These are phyloP conservation scores for Alloascoidea africana DNA, from an alignment of 805 yeast genomes.

Conservation along the genomic window DNA sequence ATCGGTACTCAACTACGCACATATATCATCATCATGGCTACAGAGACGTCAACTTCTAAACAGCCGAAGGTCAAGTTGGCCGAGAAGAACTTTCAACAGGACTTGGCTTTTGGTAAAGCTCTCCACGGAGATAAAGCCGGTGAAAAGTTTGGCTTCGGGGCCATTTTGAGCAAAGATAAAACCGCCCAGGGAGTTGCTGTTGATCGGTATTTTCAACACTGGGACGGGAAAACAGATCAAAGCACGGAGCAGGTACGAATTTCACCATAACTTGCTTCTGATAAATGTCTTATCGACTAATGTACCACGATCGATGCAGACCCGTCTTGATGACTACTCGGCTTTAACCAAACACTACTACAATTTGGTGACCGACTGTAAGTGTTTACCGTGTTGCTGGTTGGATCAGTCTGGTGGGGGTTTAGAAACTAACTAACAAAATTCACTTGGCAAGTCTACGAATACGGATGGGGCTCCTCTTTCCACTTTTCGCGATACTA, in stretches of 20 bases:
- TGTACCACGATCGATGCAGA: constrained; percentile 53
- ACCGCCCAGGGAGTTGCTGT: constrained; percentile 54
- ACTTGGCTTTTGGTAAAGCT: constrained; percentile 48
- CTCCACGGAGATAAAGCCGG: constrained; percentile 55
- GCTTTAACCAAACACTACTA: constrained; percentile 71
- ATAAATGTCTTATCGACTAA: too few relatives aligned
- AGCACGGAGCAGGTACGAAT: too few relatives aligned
- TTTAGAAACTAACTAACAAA: too few relatives aligned
- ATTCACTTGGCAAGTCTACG: constrained; percentile 68
- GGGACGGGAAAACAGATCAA: constrained; percentile 69
- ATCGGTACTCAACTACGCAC: too few relatives aligned
- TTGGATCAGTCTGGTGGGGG: too few relatives aligned
- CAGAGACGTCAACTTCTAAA: too few relatives aligned
- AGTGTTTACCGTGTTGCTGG: too few relatives aligned
- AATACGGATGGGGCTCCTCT: constrained; percentile 98
- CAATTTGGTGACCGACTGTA: constrained; percentile 76
- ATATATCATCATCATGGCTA: too few relatives aligned
- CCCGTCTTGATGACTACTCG: constrained; percentile 57
- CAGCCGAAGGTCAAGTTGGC: too few relatives aligned
- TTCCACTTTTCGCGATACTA: constrained; percentile 95
- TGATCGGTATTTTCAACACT: constrained; percentile 67
- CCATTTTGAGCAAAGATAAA: constrained; percentile 50
- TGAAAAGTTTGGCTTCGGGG: constrained; percentile 45
- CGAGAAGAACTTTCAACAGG: constrained; percentile 30
- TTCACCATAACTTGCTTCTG: too few relatives aligned